Evolutionary conservation across 164 flowering plant genomes (phyloP).

Genomic region (Annona squamosa): DNA sequence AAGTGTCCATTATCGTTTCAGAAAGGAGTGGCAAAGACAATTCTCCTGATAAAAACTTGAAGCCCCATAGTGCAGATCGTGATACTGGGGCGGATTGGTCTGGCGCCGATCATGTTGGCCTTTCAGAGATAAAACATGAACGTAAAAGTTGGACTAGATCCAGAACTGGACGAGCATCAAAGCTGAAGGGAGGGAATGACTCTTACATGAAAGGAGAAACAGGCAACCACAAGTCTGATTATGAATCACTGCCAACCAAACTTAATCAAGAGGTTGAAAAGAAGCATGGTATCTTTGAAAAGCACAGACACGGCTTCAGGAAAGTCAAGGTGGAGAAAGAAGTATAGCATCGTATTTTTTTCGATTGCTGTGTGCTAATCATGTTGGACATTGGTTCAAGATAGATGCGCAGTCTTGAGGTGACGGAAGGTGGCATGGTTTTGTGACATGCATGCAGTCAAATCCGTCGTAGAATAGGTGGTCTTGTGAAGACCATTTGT

Average conservation of each 20-base stretch:
- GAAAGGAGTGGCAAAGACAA: background rate
- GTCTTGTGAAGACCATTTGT: background rate
- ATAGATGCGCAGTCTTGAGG: background rate
- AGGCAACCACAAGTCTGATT: background rate
- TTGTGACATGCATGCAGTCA: background rate
- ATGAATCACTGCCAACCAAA: background rate
- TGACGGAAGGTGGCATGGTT: background rate
- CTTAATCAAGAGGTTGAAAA: background rate
- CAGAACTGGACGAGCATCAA: background rate
- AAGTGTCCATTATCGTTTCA: background rate
- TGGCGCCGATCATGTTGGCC: background rate
- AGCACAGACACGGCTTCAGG: background rate
- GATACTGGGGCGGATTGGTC: background rate
- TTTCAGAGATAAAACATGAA: background rate
- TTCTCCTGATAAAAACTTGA: background rate
- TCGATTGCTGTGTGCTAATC: background rate
- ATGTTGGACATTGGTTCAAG: background rate
- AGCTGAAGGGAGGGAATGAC: background rate
- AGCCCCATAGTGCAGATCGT: background rate
- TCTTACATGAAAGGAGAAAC: background rate
- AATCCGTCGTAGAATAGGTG: background rate
- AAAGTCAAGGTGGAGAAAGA: background rate
- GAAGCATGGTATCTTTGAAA: background rate
- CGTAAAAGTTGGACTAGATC: background rate
- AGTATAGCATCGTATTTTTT: background rate